Conservation (phyloP, 148 eudicot genomes). For the Rhododendron molle region DNA sequence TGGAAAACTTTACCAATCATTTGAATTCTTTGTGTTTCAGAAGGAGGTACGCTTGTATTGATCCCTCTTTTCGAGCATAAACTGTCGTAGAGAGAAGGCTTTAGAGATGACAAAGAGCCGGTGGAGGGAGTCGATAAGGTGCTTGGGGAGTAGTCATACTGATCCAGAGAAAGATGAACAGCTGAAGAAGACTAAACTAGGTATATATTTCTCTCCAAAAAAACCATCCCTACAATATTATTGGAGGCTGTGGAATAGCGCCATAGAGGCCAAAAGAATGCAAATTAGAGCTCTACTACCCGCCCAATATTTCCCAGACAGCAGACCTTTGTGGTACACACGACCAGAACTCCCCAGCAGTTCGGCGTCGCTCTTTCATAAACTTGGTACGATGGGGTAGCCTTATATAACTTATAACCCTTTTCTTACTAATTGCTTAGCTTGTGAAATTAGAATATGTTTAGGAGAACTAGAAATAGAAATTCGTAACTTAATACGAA, state of each 20-base stretch:
- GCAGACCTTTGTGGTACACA: constrained; percentile 3
- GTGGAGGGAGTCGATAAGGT: constrained; percentile 47
- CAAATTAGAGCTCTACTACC: constrained; percentile 7
- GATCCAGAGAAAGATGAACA: constrained; percentile 62
- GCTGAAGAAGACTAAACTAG: constrained; percentile 57
- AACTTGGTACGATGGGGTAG: constrained; percentile 13
- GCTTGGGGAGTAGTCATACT: constrained; percentile 41
- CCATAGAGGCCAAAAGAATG: constrained; percentile 5
- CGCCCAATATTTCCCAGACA: not conserved
- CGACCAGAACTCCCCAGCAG: constrained; percentile 5
- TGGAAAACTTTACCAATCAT: not conserved
- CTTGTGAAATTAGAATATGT: not conserved
- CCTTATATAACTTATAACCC: not conserved
- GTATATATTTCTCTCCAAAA: constrained; percentile 28
- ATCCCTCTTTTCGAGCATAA: not conserved
- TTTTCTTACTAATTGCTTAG: not conserved
- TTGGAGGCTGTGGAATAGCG: constrained; percentile 19
- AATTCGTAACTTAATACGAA: not conserved
- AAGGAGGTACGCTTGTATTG: not conserved
- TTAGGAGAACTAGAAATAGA: not conserved
- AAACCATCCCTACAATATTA: constrained; percentile 3
- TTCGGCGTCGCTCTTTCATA: not conserved
- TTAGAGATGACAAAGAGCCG: constrained; percentile 43
- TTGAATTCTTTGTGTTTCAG: not conserved
- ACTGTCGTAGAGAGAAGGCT: not conserved